Conservation (phyloP, 2,329 filamentous ascomycete species). For the Coniochaeta sp. region DNA sequence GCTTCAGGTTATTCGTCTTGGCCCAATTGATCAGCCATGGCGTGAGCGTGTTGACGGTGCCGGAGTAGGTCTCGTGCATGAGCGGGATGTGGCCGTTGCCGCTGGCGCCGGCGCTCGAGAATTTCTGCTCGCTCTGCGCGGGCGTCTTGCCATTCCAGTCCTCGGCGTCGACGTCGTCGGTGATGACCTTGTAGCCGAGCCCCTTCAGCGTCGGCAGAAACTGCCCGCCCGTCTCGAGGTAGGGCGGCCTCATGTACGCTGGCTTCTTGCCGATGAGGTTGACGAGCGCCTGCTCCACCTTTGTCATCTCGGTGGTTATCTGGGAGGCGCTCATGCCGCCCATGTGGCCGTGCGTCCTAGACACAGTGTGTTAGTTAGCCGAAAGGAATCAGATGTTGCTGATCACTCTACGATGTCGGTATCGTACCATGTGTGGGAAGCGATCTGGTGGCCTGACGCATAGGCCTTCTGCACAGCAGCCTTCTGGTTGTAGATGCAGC, state of each 20-base stretch:
- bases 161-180: slow-evolving; percentile 53
- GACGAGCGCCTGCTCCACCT: slow-evolving; percentile 42
- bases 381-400: neutral
- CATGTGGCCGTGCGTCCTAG: slow-evolving; percentile 38
- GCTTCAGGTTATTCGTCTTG: slow-evolving; percentile 35
- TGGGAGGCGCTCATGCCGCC: slow-evolving; percentile 27
- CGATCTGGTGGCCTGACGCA: slow-evolving; percentile 43
- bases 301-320: slow-evolving; percentile 40
- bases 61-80: slow-evolving; percentile 47
- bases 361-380: slow-evolving; percentile 1
- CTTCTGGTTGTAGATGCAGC: slow-evolving; percentile 41
- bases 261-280: slow-evolving; percentile 42
- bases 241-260: slow-evolving; percentile 41
- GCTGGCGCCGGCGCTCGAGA: slow-evolving; percentile 33
- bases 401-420: neutral
- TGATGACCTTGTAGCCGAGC: slow-evolving; percentile 53
- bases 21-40: slow-evolving; percentile 45
- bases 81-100: slow-evolving; percentile 48
- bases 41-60: slow-evolving; percentile 40
- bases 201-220: slow-evolving; percentile 32
- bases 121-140: slow-evolving; percentile 43
- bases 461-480: slow-evolving; percentile 46
- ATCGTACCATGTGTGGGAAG: slow-evolving; percentile 42
- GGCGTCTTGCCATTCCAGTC: slow-evolving; percentile 51
- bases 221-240: slow-evolving; percentile 37